Evolutionary conservation across 2,329 filamentous ascomycete species (phyloP).

Genomic region (Penicillium sp.): DNA sequence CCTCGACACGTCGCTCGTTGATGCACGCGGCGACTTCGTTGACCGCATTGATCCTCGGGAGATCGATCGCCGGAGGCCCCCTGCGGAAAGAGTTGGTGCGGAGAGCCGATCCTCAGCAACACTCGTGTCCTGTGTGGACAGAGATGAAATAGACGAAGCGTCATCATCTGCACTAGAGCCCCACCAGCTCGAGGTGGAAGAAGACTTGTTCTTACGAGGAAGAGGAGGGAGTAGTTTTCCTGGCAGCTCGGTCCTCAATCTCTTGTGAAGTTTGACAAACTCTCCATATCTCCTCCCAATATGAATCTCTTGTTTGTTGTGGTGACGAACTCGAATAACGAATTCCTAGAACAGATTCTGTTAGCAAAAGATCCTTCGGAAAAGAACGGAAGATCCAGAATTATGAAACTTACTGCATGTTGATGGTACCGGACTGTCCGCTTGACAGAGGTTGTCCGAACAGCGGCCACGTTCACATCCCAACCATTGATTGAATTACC

Average conservation of each 20-base stretch:
- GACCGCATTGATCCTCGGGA: conserved; percentile 35
- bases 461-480: conserved; percentile 94
- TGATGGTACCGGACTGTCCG: conserved; percentile 86
- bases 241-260: conserved; percentile 78
- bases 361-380: conserved; percentile 1
- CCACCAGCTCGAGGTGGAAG: conserved; percentile 62
- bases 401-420: conserved; percentile 67
- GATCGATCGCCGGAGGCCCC: conserved; percentile 28
- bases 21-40: conserved; percentile 33
- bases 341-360: conserved; percentile 66
- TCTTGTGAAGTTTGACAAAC: conserved; percentile 76
- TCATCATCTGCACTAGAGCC: conserved; percentile 63
- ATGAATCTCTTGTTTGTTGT: conserved; percentile 72
- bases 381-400: background rate
- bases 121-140: conserved; percentile 65
- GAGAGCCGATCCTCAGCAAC: conserved; percentile 39
- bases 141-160: conserved; percentile 76
- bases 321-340: conserved; percentile 77
- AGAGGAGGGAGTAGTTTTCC: conserved; percentile 84
- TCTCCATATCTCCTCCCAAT: conserved; percentile 86
- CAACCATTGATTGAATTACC: conserved; percentile 92
- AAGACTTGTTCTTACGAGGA: conserved; percentile 88
- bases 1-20: conserved; percentile 44
- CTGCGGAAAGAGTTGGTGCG: conserved; percentile 35
- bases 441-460: conserved; percentile 76